A percentile compares a stretch with the other conserved stretches of the same genome.
These are phyloP conservation scores for Podila verticillata DNA, from an alignment of 192 early-diverging fungal genomes.

Conservation along the genomic window DNA sequence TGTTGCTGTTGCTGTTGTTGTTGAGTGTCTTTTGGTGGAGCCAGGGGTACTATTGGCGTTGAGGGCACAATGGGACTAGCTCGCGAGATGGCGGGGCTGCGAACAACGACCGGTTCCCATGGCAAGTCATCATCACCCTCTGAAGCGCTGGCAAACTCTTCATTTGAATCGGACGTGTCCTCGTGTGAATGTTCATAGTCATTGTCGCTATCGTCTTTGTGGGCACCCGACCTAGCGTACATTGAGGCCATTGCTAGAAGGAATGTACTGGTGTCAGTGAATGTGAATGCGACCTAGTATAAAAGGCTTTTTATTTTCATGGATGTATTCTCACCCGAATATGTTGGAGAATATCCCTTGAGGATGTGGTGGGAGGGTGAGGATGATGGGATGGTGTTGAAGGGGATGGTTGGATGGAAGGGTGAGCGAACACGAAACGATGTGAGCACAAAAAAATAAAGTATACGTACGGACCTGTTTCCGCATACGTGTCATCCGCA, in stretches of 20 bases:
- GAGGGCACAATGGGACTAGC: slow-evolving; percentile 15
- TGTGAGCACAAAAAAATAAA: too few relatives aligned
- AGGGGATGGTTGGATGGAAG: too few relatives aligned
- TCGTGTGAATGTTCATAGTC: slow-evolving; percentile 13
- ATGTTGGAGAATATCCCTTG: too few relatives aligned
- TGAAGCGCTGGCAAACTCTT: slow-evolving; percentile 51
- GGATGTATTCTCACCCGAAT: too few relatives aligned
- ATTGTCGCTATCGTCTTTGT: background rate
- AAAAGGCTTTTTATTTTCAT: too few relatives aligned
- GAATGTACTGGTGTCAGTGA: background rate
- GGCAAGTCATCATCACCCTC: slow-evolving; percentile 47
- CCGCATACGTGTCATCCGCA: too few relatives aligned
- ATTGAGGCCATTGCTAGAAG: background rate
- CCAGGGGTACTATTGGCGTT: background rate
- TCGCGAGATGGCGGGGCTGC: slow-evolving; percentile 31
- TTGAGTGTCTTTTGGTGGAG: background rate
- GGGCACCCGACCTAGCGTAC: background rate
- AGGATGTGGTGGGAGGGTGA: too few relatives aligned
- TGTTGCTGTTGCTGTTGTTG: slow-evolving; percentile 2
- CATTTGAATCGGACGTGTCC: slow-evolving; percentile 39
- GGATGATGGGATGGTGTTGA: too few relatives aligned
- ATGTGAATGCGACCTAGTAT: too few relatives aligned
- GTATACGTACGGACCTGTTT: too few relatives aligned
- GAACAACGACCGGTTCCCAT: slow-evolving; percentile 40
- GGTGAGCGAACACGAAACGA: too few relatives aligned